Evolutionary conservation across 108 stramenopile species (phyloP), one percentile per base, ranked within the genome.

Genomic region (Fistulifera solaris): DNA sequence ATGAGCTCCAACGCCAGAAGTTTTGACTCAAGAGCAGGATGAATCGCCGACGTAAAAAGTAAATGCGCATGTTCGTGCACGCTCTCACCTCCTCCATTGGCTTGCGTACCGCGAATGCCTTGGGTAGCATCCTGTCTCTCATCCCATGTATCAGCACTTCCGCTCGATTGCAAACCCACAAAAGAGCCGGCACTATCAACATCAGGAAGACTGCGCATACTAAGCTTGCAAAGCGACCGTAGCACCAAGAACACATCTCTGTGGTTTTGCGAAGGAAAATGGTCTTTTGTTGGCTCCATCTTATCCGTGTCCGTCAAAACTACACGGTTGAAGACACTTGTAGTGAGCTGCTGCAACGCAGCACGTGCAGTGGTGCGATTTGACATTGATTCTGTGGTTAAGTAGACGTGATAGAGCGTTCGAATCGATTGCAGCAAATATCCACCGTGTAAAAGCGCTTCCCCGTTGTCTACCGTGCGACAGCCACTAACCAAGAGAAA

Each of bases 281-380:
- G 47, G 18, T 64, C 54, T n/a, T 28, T 54, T 2, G 54, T 54
- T 22, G 53, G 21, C 18, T 38, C 45, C 59, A 27, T 14, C 5
- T 56, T 48, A 35, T 28, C 27, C 23, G 59, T 26, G 40, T 64
- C 31, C 63, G 54, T 47, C 65, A 63, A 3, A 40, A 48, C 40
- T 92, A 99, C 93, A 38, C 96, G 73, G 45, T 77, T 62, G 64
- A 98, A 96, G 10, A 97, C 93, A 28, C 86, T 74, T 19, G 76
- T 77, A 1, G 95, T 76, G 61, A 98, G 73, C 61, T 99, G 98
- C 63, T 92, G 91, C 40, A 99, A 68, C 13, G 92, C 74, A 23
- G 96, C 98, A 63, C 93, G 72, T 40, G 98, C 98, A 0, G 96
- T 97, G 19, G 89, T 96, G 59, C 88, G 85, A 72, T 95, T 98